Conservation (phyloP, 1,139 yeast genomes). For the Sugiyamaella pinicola region DNA sequence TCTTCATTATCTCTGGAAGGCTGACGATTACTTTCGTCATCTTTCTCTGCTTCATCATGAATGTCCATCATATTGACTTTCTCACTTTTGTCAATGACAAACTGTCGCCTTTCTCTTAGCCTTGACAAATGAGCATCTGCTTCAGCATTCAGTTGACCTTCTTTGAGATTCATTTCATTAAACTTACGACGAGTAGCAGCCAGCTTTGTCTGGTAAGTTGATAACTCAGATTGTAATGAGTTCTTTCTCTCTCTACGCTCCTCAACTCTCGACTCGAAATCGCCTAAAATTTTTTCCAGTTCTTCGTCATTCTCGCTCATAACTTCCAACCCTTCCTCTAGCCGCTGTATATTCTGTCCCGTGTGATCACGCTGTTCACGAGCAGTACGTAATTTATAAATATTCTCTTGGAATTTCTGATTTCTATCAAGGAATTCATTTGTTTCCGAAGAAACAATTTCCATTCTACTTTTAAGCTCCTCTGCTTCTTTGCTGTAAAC, state of each 20-base stretch:
- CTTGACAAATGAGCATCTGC: conserved; percentile 42
- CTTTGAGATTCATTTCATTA: conserved; percentile 50
- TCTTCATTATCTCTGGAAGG: background rate
- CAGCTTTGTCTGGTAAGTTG: background rate
- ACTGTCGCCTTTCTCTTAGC: conserved; percentile 21
- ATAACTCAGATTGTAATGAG: background rate
- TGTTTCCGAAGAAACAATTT: conserved; percentile 57
- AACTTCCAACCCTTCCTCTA: conserved; percentile 48
- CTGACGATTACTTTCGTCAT: background rate
- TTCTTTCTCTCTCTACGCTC: conserved; percentile 41
- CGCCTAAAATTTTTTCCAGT: conserved; percentile 52
- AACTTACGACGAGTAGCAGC: conserved; percentile 4
- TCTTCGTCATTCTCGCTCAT: conserved; percentile 55
- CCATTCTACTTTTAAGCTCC: conserved; percentile 53
- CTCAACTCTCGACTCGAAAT: conserved; percentile 55
- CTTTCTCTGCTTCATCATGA: conserved; percentile 9
- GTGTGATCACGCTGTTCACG: conserved; percentile 43
- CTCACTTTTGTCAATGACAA: conserved; percentile 32
- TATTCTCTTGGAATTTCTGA: conserved; percentile 75
- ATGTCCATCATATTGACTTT: conserved; percentile 12
- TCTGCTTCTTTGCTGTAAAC: conserved; percentile 54
- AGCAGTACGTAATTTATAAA: conserved; percentile 65
- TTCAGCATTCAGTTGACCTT: conserved; percentile 61
- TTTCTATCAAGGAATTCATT: conserved; percentile 70
- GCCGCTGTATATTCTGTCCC: conserved; percentile 55